Base-by-base conservation (phyloP, 805 yeast species). In the Groenewaldozyma tartarivorans region DNA sequence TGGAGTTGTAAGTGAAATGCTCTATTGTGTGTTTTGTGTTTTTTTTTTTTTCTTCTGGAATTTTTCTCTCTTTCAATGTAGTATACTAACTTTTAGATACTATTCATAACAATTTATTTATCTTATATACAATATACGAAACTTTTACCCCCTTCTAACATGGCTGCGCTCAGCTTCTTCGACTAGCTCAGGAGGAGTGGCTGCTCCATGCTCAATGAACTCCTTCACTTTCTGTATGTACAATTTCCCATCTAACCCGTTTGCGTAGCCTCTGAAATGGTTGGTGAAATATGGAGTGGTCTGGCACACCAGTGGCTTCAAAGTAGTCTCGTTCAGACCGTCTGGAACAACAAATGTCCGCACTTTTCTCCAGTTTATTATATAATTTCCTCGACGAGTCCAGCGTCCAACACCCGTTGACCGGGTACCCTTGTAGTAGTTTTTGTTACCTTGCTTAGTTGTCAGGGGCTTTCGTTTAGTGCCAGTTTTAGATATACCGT, bases 361-460 rank as follows among this genome's bases (percentile, higher is more conserved):
- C 22, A 90, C 97, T 56, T 80, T 86, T 35, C 64, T 62, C 85
- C 94, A 90, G 64, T 84, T 73, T 46, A 92, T 74, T 4, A 74
- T 67, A 61, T 86, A 92, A 18, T 74, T 72, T 40, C 95, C 96
- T 46, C 69, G 71, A 27, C 70, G 67, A 40, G 92, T 81, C 56
- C 80, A 76, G 40, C 68, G 70, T 58, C 99, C 99, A 47, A 86
- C 76, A 61, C 96, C 96, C 2, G 94, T 74, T 4, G 98, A 84
- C 44, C 96, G 75, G 18, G 97, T 92, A 68, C 99, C 99, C 62
- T 92, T 92, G 67, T 92, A 92, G 65, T 71, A 83, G 53, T 83
- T 80, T 67, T 88, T 87, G 64, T 92, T 90, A 55, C 98, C 97
- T 58, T 85, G 86, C 55, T 92, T 92, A 18, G 96, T 81, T 18